Base-by-base conservation (phyloP, 345 rosid genomes). In the Citrus inodora region DNA sequence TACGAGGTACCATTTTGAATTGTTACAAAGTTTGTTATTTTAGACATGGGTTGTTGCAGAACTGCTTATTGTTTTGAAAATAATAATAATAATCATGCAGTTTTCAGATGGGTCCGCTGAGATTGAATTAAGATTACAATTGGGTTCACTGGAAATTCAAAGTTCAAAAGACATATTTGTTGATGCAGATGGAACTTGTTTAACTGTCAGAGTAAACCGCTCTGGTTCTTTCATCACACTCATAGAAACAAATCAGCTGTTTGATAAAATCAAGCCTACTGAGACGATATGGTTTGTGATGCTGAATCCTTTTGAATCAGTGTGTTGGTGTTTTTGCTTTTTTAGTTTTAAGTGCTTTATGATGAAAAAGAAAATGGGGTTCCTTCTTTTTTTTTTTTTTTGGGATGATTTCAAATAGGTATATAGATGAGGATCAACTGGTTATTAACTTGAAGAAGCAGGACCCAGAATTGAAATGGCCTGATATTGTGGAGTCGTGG, bases 401-500 rank as follows among this genome's bases (percentile, higher is more conserved):
- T 10, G 16, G 16, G 55, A 53, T 53, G 58, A 53, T 65, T 78
- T 80, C 75, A 77, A 77, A 60, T 89, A 91, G 96, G 97, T 95
- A 87, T 55, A 86, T 91, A 82, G 98, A 92, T 70, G 97, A 93
- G 24, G 92, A 91, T 77, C 87, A 92, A 79, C 85, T 95, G 67
- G 93, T 95, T 76, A 89, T 93, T 14, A 95, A 88, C 85, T 79
- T 95, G 89, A 95, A 92, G 86, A 95, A 93, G 88, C 92, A 87
- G 77, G 93, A 90, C 71, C 92, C 92, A 0, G 90, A 89, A 37
- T 85, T 92, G 86, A 91, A 93, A 83, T 95, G 98, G 96, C 97
- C 97, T 66, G 93, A 92, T 80, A 86, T 92, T 87, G 85, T 91
- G 78, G 98, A 95, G 85, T 91, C 98, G 1, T 92, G 96, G 98